Evolutionary conservation across 352 stramenopile species (phyloP), one percentile per base, ranked within the genome.

Genomic region (Phytophthora quininea): DNA sequence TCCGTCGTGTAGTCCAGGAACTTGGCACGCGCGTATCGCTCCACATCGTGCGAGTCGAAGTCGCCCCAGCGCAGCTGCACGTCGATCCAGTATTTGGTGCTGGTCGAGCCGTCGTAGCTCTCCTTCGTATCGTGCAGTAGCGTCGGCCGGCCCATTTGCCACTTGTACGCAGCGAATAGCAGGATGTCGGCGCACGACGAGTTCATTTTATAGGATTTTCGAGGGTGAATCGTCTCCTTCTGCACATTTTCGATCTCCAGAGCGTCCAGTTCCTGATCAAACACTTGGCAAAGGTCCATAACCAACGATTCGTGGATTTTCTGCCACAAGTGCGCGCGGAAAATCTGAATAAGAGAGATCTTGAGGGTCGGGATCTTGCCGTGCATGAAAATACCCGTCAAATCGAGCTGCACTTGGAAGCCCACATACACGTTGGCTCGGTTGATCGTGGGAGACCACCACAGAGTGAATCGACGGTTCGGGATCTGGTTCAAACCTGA

Each of bases 131-230:
- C 67, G 84, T 99, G 80, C 45, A 95, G 46, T 15, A 95, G 64
- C 27, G 89, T 93, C 19, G 89, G 88, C 27, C 86, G 78, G 15
- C 87, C 87, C 72, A 94, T 93, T 56, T 97, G 90, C 98, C 98
- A 99, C 84, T 99, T 99, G 87, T 99, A 99, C 11, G 97, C 95
- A 8, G 97, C 97, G 65, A 99, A 99, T 8, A 99, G 84, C 46
- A 99, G 84, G 55, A 99, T 91, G 86, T 99, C 98, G 27, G 98
- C 98, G 75, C 97, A 99, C 48, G 97, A 99, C 59, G 94, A 99
- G 84, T 99, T 99, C 98, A 99, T 99, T 84, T 99, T 99, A 88
- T 99, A 99, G 35, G 94, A 99, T 81, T 99, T 99, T 50, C 98
- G 86, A 43, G 98, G 98, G 77, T 99, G 98, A 56, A 99, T 99